Conservation (phyloP, 2,329 filamentous ascomycete species). For the Cyphellophora attinorum region DNA sequence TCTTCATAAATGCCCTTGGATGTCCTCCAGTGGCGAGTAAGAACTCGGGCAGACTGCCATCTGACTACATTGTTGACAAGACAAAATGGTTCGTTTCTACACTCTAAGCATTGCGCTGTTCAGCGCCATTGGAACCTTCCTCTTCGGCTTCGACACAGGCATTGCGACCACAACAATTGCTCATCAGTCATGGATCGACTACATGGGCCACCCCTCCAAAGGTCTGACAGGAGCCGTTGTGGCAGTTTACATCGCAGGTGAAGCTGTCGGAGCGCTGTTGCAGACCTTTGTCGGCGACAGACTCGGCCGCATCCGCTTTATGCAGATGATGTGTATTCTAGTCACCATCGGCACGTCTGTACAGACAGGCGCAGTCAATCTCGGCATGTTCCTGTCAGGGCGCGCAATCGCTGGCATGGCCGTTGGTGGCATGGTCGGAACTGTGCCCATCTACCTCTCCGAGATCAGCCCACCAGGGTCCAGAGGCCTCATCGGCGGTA, state of each 20-base stretch:
- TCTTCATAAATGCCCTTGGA: too few species aligned
- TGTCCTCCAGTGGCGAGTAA: not conserved
- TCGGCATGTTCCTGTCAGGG: slow-evolving; percentile 59
- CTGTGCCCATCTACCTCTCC: slow-evolving; percentile 16
- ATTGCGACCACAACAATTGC: slow-evolving; percentile 54
- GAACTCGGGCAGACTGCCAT: not conserved
- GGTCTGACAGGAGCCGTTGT: slow-evolving; percentile 48
- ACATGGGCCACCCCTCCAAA: slow-evolving; percentile 47
- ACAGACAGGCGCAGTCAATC: slow-evolving; percentile 48
- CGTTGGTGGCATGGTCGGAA: slow-evolving; percentile 43
- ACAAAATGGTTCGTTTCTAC: slow-evolving; percentile 24
- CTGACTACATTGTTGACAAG: too few species aligned
- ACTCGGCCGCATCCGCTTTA: slow-evolving; percentile 43
- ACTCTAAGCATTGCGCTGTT: slow-evolving; percentile 45
- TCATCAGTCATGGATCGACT: slow-evolving; percentile 50
- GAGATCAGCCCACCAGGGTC: slow-evolving; percentile 46
- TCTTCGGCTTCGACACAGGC: slow-evolving; percentile 52
- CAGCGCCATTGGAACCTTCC: slow-evolving; percentile 49
- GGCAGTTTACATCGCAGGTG: slow-evolving; percentile 50
- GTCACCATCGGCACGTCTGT: slow-evolving; percentile 61
- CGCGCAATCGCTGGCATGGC: slow-evolving; percentile 67
- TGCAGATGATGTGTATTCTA: slow-evolving; percentile 51
- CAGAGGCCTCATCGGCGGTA: slow-evolving; percentile 66
- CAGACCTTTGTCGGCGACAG: slow-evolving; percentile 47
- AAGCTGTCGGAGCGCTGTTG: slow-evolving; percentile 44